Percentiles rank a stretch among this genome's conserved stretches.
Conservation (phyloP, 2,329 filamentous ascomycete genomes). For the Ophiosphaerella herpotricha region DNA sequence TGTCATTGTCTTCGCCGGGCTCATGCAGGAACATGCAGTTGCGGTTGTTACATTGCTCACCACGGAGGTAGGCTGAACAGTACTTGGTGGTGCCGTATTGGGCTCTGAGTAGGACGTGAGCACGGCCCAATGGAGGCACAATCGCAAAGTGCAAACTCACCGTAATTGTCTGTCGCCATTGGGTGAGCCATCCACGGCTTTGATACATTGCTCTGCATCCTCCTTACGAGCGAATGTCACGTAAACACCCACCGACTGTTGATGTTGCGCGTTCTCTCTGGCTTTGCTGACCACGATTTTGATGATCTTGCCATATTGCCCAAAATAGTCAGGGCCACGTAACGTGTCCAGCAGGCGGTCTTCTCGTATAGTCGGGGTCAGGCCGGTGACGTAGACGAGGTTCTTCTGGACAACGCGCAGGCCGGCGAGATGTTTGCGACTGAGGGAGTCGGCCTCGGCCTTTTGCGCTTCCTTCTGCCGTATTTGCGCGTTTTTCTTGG, state of each 20-base stretch:
- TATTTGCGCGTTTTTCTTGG: constrained; percentile 87
- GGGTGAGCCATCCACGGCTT: constrained; percentile 86
- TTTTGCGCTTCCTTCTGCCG: constrained; percentile 96
- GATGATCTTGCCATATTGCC: constrained; percentile 96
- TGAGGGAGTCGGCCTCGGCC: constrained; percentile 92
- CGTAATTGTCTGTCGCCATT: constrained; percentile 87
- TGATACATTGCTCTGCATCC: constrained; percentile 87
- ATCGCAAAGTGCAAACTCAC: constrained; percentile 50
- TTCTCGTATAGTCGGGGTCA: constrained; percentile 89
- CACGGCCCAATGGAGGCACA: constrained; percentile 6
- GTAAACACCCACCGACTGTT: constrained; percentile 92
- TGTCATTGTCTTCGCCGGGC: constrained; percentile 96
- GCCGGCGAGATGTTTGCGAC: constrained; percentile 92
- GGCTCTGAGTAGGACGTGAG: constrained; percentile 52
- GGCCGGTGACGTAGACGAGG: constrained; percentile 93
- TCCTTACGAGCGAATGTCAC: constrained; percentile 95
- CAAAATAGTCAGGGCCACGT: constrained; percentile 90
- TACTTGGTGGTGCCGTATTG: constrained; percentile 95
- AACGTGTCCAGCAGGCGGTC: constrained; percentile 90
- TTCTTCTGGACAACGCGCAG: constrained; percentile 98
- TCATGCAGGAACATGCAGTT: constrained; percentile 99
- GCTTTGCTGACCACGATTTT: constrained; percentile 99
- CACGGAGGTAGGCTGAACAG: constrained; percentile 93
- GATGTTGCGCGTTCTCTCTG: constrained; percentile 71
- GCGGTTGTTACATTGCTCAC: constrained; percentile 91